These are phyloP conservation scores for Hypoxylon sp. DNA, from an alignment of 2,329 filamentous ascomycete species.

Conservation along the genomic window DNA sequence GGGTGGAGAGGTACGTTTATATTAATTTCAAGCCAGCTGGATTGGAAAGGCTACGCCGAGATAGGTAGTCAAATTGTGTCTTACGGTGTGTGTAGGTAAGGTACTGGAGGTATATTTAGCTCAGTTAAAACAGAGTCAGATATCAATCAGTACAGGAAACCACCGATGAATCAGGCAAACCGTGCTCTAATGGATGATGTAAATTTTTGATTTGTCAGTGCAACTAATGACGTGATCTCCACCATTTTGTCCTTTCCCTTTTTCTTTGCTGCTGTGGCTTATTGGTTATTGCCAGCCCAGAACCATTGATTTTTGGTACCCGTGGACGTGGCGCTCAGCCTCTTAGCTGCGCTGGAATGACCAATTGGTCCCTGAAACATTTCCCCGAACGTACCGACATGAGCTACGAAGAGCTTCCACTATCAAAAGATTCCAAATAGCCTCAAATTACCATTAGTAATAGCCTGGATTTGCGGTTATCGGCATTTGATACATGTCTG, in stretches of 20 bases:
- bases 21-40: constrained; percentile 5
- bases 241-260: background rate
- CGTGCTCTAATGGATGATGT: constrained; percentile 25
- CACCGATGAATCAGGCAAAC: constrained; percentile 2
- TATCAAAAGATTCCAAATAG: constrained; percentile 22
- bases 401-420: constrained; percentile 5
- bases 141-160: constrained; percentile 1
- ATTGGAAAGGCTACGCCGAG: constrained; percentile 19
- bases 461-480: background rate
- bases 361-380: constrained; percentile 12
- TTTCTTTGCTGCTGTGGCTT: constrained; percentile 15
- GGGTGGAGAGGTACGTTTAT: constrained; percentile 25
- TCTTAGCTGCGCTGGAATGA: background rate
- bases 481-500: constrained; percentile 14
- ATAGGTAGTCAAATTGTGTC: constrained; percentile 1
- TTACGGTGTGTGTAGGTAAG: background rate
- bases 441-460: constrained; percentile 8
- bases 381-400: constrained; percentile 4
- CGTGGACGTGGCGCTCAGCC: constrained; percentile 12
- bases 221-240: constrained; percentile 35
- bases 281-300: background rate
- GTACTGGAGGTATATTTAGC: background rate
- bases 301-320: background rate
- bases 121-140: too few species aligned
- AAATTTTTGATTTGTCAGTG: constrained; percentile 41